Evolutionary conservation across 2,329 filamentous ascomycete species (phyloP).

Genomic region (Neofusicoccum cordaticola): DNA sequence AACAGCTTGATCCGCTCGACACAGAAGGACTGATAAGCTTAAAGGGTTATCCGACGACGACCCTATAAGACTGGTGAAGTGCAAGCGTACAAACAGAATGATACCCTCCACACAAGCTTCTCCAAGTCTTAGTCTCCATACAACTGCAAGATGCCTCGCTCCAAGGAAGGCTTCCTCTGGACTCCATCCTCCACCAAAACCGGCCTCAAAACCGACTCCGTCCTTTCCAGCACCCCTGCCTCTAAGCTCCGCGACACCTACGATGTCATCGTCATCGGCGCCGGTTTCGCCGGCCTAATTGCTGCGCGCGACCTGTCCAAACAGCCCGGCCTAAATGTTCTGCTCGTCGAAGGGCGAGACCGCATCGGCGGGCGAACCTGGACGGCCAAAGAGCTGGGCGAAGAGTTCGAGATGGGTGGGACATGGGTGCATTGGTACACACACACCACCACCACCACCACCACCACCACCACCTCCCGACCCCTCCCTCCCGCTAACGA

Average conservation of each 20-base stretch:
- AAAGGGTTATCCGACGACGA: neutral
- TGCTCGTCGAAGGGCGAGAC: conserved; percentile 49
- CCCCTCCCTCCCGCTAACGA: neutral
- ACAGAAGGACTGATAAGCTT: too few species aligned
- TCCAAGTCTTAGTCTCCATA: too few species aligned
- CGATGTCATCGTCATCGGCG: conserved; percentile 44
- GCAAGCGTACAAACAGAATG: too few species aligned
- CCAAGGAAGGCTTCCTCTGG: neutral
- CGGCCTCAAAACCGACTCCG: neutral
- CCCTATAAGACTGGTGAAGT: neutral
- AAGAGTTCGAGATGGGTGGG: conserved; percentile 50
- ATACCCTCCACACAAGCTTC: neutral
- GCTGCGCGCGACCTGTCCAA: conserved; percentile 31
- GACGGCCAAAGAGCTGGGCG: conserved; percentile 44
- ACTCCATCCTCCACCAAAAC: neutral
- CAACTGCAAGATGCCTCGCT: neutral
- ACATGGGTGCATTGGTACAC: conserved; percentile 48
- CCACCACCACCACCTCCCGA: neutral
- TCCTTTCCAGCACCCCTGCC: neutral
- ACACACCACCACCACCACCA: too few species aligned
- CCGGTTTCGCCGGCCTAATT: conserved; percentile 33
- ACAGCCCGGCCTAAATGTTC: conserved; percentile 35
- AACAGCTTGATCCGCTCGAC: too few species aligned
- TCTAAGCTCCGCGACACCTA: conserved; percentile 17
- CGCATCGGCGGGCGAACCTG: conserved; percentile 50